A percentile compares a stretch with the other conserved stretches of the same genome.
Conservation (phyloP, 1,284 basidiomycete genomes). For the Leccinum laetum region DNA sequence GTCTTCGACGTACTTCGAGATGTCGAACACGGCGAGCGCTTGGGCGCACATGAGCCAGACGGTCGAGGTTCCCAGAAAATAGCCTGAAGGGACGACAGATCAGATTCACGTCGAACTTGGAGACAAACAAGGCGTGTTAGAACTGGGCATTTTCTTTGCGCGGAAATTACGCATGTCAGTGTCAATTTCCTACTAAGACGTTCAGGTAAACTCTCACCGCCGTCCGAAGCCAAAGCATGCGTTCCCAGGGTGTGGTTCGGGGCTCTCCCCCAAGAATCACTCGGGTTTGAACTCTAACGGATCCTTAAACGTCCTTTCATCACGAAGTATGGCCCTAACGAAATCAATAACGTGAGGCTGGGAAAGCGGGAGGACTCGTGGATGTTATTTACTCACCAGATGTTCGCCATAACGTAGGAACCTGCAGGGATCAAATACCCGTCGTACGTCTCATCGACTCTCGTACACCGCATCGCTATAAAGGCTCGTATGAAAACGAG, state of each 20-base stretch:
- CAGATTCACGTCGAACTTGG: neutral
- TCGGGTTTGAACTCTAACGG: constrained; percentile 22
- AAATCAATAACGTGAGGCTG: neutral
- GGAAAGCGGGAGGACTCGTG: neutral
- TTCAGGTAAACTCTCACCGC: constrained; percentile 37
- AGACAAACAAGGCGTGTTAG: neutral
- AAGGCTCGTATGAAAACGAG: neutral
- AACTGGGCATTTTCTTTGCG: constrained; percentile 14
- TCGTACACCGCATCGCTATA: constrained; percentile 45
- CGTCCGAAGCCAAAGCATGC: constrained; percentile 56
- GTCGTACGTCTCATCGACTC: constrained; percentile 42
- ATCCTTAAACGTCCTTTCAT: constrained; percentile 12
- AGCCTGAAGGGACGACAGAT: constrained; percentile 8
- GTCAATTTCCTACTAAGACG: neutral
- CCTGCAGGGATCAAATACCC: constrained; percentile 23
- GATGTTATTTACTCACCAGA: constrained; percentile 12
- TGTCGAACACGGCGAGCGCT: constrained; percentile 19
- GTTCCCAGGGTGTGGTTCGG: constrained; percentile 50
- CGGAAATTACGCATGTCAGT: neutral
- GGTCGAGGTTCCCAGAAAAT: constrained; percentile 16
- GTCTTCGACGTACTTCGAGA: constrained; percentile 19
- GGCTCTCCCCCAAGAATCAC: constrained; percentile 24
- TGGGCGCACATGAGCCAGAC: constrained; percentile 19
- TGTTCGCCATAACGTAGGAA: constrained; percentile 17
- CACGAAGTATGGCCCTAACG: constrained; percentile 16